Evolutionary conservation across 2,329 filamentous ascomycete genomes (phyloP), one percentile per base, ranked within the genome.

Genomic region (Pseudohalonectria lignicola): DNA sequence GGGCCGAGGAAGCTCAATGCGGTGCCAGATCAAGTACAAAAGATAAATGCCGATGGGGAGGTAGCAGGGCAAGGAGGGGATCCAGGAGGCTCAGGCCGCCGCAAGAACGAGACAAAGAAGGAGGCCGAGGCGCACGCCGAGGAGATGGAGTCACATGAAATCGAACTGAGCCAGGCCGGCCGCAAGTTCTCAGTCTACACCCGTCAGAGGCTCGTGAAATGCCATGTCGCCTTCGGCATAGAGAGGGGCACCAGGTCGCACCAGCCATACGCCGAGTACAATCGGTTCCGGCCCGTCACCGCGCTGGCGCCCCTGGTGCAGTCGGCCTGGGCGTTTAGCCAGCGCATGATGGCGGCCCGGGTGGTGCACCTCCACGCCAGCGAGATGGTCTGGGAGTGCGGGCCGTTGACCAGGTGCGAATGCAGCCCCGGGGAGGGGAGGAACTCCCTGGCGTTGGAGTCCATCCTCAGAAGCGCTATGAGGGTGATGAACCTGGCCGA

Each of bases 321-420:
- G 15, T 32, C 28, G 9, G 36, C 28, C 18, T 32, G 36, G 36
- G 28, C 28, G 2, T 37, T 37, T 13, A 23, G 31, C 15, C 28
- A 37, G 36, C 36, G 28, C 2, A 31, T 37, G 36, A 31, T 31
- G 18, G n/a, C 36, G 13, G 25, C 9, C 19, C 19, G 36, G 28
- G 25, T 28, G 8, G 29, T 37, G 15, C 36, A 31, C 30, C 32
- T 37, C 19, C 36, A 37, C 13, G 28, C 18, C 13, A 23, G 18
- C 4, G 36, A 37, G 29, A 37, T 37, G 36, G 28, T 37, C 7
- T 37, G 29, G 20, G 28, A 37, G 13, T 37, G 36, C 28, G 28
- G 29, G 6, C 23, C 28, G 6, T 31, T 28, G 28, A 23, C 16
- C 20, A 31, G 19, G 12, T 37, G 36, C 29, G 36, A 37, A 21